Conservation (phyloP, 495 filamentous ascomycete species). For the Penicillium herquei region DNA sequence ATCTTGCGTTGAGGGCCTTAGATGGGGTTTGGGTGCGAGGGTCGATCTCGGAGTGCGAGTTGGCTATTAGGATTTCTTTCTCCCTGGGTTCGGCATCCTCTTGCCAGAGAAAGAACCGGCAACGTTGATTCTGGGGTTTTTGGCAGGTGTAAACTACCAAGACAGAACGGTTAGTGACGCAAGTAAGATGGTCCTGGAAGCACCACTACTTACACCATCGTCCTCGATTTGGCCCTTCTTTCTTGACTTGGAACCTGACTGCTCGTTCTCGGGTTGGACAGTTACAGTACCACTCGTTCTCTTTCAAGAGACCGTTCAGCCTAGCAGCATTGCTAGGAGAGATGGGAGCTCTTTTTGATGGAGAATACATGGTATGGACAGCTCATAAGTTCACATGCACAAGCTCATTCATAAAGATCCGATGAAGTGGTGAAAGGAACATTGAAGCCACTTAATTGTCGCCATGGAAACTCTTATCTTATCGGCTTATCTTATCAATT, state of each 20-base stretch:
- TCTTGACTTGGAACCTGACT: constrained; percentile 59
- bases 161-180: background rate
- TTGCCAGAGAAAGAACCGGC: constrained; percentile 72
- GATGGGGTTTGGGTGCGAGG: constrained; percentile 10
- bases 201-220: constrained; percentile 44
- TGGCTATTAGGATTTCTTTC: constrained; percentile 47
- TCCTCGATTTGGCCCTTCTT: constrained; percentile 64
- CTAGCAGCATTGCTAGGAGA: constrained; percentile 34
- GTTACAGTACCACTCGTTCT: constrained; percentile 63
- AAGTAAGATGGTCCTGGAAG: background rate
- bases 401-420: background rate
- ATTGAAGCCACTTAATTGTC: constrained; percentile 7
- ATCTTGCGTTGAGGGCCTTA: background rate
- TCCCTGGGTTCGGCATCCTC: constrained; percentile 60
- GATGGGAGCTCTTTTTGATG: constrained; percentile 12
- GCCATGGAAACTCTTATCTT: constrained; percentile 25
- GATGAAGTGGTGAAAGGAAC: background rate
- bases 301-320: constrained; percentile 53
- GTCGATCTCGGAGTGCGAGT: constrained; percentile 43
- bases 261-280: constrained; percentile 64
- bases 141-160: constrained; percentile 68
- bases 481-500: constrained; percentile 1
- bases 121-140: constrained; percentile 47
- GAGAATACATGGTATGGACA: constrained; percentile 3
- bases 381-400: background rate